These are phyloP conservation scores for Torrubiellomyces zombiae DNA, from an alignment of 2,329 filamentous ascomycete species.

Conservation along the genomic window DNA sequence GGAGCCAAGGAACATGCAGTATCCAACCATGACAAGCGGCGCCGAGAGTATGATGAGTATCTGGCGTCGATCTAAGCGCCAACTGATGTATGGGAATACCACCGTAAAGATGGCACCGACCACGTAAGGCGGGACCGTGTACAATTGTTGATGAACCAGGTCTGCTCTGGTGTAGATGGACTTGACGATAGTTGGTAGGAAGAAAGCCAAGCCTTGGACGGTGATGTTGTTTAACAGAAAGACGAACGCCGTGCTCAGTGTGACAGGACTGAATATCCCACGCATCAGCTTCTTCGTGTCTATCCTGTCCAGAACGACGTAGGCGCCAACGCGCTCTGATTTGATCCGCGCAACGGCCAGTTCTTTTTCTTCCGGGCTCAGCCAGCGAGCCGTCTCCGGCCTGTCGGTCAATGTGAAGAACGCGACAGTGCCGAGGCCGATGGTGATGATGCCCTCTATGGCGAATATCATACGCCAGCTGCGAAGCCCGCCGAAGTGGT, in stretches of 20 bases:
- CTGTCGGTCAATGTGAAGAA: slow-evolving; percentile 53
- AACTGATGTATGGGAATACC: slow-evolving; percentile 42
- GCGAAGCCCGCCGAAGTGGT: slow-evolving; percentile 36
- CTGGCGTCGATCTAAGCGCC: slow-evolving; percentile 40
- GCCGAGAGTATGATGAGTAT: slow-evolving; percentile 43
- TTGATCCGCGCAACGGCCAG: slow-evolving; percentile 51
- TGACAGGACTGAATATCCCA: slow-evolving; percentile 48
- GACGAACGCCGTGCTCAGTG: slow-evolving; percentile 36
- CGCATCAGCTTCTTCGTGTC: slow-evolving; percentile 39
- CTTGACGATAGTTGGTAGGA: slow-evolving; percentile 49
- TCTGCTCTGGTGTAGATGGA: slow-evolving; percentile 44
- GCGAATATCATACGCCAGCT: slow-evolving; percentile 55
- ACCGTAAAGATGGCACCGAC: slow-evolving; percentile 53
- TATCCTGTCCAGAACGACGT: slow-evolving; percentile 46
- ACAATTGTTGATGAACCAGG: slow-evolving; percentile 48
- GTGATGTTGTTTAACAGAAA: slow-evolving; percentile 54
- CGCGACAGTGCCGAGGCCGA: slow-evolving; percentile 36
- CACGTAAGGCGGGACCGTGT: slow-evolving; percentile 54
- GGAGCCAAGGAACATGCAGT: slow-evolving; percentile 52
- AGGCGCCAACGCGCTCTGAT: slow-evolving; percentile 47
- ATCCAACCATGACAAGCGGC: slow-evolving; percentile 51
- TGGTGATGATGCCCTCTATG: slow-evolving; percentile 47
- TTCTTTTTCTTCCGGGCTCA: slow-evolving; percentile 47
- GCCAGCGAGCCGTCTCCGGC: slow-evolving; percentile 50
- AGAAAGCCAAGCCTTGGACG: slow-evolving; percentile 54